Percentiles rank a stretch among this genome's conserved stretches.
These are phyloP conservation scores for Cryptosporidium sp. DNA, from an alignment of 169 alveolate genomes.

Conservation along the genomic window DNA sequence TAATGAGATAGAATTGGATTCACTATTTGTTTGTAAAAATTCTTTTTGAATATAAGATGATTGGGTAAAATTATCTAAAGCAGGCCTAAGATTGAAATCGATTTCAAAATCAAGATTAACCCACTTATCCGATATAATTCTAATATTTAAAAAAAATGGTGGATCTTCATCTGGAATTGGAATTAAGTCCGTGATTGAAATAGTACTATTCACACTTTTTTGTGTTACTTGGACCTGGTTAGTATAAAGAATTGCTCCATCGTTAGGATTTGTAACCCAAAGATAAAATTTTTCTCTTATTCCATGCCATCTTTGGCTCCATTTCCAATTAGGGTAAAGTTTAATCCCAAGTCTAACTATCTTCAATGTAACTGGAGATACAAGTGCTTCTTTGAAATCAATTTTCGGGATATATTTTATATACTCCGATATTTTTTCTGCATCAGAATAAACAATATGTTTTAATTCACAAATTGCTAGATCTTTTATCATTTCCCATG, in stretches of 20 bases:
- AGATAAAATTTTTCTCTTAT: constrained; percentile 80
- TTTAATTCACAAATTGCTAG: constrained; percentile 75
- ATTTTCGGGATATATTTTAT: constrained; percentile 89
- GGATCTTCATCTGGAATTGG: constrained; percentile 77
- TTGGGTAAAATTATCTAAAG: constrained; percentile 67
- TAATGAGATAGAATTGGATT: constrained; percentile 11
- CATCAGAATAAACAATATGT: constrained; percentile 77
- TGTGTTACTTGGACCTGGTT: constrained; percentile 84
- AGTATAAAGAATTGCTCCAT: constrained; percentile 88
- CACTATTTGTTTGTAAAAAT: constrained; percentile 73
- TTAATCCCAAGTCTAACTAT: constrained; percentile 86
- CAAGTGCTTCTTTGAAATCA: constrained; percentile 81
- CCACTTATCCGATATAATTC: constrained; percentile 76
- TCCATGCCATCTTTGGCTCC: constrained; percentile 94
- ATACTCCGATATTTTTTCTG: constrained; percentile 80
- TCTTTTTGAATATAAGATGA: constrained; percentile 65
- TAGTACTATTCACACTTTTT: constrained; percentile 78
- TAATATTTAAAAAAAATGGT: constrained; percentile 78
- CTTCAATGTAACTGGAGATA: constrained; percentile 87
- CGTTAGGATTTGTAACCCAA: constrained; percentile 90
- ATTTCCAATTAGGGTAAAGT: constrained; percentile 86
- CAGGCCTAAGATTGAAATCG: constrained; percentile 44
- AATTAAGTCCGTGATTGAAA: constrained; percentile 77
- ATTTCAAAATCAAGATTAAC: constrained; percentile 57
- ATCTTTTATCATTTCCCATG: constrained; percentile 79